Base-by-base conservation (phyloP, 768 basidiomycete genomes). In the Galerina sulciceps region DNA sequence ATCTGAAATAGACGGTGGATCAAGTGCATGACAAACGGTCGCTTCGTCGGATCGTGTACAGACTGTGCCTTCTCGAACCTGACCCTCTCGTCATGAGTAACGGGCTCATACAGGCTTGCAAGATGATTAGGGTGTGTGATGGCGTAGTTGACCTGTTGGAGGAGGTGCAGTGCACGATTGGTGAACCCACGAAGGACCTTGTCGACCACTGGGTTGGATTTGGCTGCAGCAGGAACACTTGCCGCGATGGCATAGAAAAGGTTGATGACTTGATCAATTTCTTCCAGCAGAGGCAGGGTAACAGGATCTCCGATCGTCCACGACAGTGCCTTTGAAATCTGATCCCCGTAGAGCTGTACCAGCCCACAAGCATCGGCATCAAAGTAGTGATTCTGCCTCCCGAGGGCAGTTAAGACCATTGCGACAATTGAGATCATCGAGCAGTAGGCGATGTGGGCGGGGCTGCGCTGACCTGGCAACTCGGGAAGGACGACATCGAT, bases 81-180 rank as follows among this genome's bases (percentile, higher is more conserved):
- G 0, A 73, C 73, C 6, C 89, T 83, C 65, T 96, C 95, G 10
- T 93, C 93, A 1, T 81, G 69, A 0, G 90, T 89, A 13, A 91
- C 80, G 6, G 93, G 89, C 57, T 96, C 93, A 64, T 96, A 78
- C 23, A 93, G 78, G 62, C 88, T 88, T 1, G 89, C 86, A 11
- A 97, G 81, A 65, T 94, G 89, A 66, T 95, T 91, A 6, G 95
- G 95, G 71, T 98, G 95, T 0, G 93, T 89, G 46, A 96, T 80
- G 0, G 93, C 91, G 63, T 95, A 94, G 71, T 94, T 95, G 60
- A 97, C 74, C 62, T 94, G 91, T 67, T 94, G 93, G 1, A 97
- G 79, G 22, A 96, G 83, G 34, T 85, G 77, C 17, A 95, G 73
- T 0, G 89, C 87, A 59, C 85, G 85, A 0, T 78, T 78, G 2